These are phyloP conservation scores for Dipteronia sinensis DNA, from an alignment of 345 rosid genomes.

Conservation along the genomic window DNA sequence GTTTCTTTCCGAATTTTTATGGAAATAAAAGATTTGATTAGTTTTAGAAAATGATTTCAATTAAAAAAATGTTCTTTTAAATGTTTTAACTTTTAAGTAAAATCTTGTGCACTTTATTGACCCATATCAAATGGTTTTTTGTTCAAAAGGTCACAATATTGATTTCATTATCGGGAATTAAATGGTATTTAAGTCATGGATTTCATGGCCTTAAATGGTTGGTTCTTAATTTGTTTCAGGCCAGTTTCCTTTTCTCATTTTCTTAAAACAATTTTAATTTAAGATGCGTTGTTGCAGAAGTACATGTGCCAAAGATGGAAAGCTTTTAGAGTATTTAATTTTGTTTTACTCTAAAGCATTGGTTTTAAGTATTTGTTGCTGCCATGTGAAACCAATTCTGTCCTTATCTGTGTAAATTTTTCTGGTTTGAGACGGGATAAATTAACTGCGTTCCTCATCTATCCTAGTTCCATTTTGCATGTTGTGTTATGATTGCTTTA, in stretches of 20 bases:
- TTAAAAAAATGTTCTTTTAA: not conserved
- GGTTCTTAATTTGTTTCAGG: not conserved
- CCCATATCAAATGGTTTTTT: not conserved
- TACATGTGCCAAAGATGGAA: not conserved
- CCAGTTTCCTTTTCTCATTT: not conserved
- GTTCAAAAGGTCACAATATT: not conserved
- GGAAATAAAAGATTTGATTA: not conserved
- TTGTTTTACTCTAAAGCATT: not conserved
- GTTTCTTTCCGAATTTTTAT: not conserved
- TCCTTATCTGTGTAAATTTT: not conserved
- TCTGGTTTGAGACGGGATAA: not conserved
- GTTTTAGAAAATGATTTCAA: not conserved
- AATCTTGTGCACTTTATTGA: not conserved
- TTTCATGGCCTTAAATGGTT: not conserved
- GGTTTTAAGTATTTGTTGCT: not conserved
- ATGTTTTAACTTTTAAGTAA: not conserved
- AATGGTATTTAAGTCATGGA: slow-evolving; percentile 1
- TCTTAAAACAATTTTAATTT: not conserved
- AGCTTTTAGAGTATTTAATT: not conserved
- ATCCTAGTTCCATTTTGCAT: not conserved
- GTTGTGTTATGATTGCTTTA: not conserved
- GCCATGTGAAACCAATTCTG: not conserved
- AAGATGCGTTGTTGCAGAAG: no score
- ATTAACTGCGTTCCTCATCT: not conserved
- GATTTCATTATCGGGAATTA: not conserved